These are phyloP conservation scores for Jaltomata sinuosa DNA, from an alignment of 257 asterid species.

Conservation along the genomic window DNA sequence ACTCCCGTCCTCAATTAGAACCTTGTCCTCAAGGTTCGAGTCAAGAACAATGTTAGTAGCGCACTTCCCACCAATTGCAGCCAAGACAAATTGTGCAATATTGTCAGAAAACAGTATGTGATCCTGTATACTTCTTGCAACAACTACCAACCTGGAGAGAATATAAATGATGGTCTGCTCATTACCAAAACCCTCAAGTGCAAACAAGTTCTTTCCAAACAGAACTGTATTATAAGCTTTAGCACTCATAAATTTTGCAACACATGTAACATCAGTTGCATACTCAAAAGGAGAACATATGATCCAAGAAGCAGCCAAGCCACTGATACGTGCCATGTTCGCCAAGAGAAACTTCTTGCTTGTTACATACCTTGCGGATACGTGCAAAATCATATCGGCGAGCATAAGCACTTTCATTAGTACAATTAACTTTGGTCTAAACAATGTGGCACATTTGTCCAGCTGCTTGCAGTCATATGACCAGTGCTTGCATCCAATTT, in stretches of 20 bases:
- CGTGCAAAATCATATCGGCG: slow-evolving; percentile 9
- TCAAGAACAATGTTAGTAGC: neutral
- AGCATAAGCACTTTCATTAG: too few species aligned
- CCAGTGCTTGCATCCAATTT: too few species aligned
- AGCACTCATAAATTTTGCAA: neutral
- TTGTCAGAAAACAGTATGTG: neutral
- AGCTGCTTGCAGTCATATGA: slow-evolving; percentile 79
- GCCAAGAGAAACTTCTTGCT: slow-evolving; percentile 78
- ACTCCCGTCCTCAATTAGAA: too few species aligned
- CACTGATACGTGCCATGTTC: slow-evolving; percentile 95
- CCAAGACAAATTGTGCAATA: neutral
- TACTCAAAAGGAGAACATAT: slow-evolving; percentile 85
- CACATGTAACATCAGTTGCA: slow-evolving; percentile 66
- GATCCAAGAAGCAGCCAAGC: too few species aligned
- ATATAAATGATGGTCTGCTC: too few species aligned
- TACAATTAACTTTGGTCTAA: too few species aligned
- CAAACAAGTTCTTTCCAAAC: neutral
- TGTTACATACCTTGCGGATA: slow-evolving; percentile 84
- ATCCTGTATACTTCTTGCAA: neutral
- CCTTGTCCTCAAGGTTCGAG: too few species aligned
- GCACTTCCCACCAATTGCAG: neutral
- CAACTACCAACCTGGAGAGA: neutral
- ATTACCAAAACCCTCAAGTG: too few species aligned
- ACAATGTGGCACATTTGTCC: neutral
- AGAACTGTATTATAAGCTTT: neutral